phyloP scores from a whole-genome alignment of 1,139 yeast genomes.

The Saccharomyces hybrid region DNA sequence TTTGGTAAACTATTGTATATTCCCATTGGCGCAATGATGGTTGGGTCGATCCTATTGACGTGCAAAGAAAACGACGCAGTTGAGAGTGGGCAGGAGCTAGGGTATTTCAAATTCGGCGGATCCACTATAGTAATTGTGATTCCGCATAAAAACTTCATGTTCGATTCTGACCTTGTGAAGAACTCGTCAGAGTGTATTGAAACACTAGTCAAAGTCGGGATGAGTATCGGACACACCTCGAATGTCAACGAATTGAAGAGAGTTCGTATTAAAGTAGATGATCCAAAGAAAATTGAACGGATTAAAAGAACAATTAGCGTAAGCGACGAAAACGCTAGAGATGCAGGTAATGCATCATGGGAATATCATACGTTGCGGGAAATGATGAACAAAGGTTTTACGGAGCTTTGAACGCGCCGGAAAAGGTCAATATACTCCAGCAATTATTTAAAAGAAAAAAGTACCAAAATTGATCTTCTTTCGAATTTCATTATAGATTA shows the following conservation, averaged over 20 bases:
- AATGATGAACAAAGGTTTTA: background rate
- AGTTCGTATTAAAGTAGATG: constrained; percentile 41
- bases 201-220: constrained; percentile 81
- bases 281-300: constrained; percentile 44
- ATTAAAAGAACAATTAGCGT: constrained; percentile 57
- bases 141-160: constrained; percentile 37
- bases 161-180: constrained; percentile 65
- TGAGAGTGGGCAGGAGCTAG: constrained; percentile 72
- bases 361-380: constrained; percentile 25
- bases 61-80: constrained; percentile 53
- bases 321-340: constrained; percentile 16
- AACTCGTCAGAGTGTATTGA: constrained; percentile 70
- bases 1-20: constrained; percentile 75
- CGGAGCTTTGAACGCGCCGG: background rate
- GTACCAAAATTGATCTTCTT: background rate
- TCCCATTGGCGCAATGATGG: constrained; percentile 98
- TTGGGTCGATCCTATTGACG: constrained; percentile 77
- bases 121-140: constrained; percentile 69
- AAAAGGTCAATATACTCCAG: background rate
- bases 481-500: background rate
- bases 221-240: constrained; percentile 76
- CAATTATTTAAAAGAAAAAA: background rate
- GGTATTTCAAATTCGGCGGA: constrained; percentile 95
- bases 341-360: constrained; percentile 30
- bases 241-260: constrained; percentile 45